phyloP scores from a whole-genome alignment of 2,329 filamentous ascomycete genomes.

The Dothistroma pini region DNA sequence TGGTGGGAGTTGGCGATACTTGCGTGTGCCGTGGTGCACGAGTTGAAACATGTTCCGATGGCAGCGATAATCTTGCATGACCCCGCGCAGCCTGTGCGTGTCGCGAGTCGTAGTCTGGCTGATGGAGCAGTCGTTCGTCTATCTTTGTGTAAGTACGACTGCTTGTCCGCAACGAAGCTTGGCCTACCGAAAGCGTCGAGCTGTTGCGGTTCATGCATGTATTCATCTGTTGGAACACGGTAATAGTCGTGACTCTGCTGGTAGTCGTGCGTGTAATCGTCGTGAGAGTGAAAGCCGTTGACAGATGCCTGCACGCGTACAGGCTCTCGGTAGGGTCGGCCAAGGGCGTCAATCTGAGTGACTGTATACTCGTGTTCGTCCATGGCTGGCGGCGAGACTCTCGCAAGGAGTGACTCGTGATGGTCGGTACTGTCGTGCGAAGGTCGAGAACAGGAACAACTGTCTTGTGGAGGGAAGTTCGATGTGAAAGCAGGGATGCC shows the following conservation, averaged over 20 bases:
- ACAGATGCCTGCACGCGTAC: conserved; percentile 1
- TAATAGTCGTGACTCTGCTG: conserved; percentile 4
- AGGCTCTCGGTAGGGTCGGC: conserved; percentile 18
- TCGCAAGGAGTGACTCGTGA: conserved; percentile 16
- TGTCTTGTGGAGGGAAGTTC: not conserved
- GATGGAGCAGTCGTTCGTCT: conserved; percentile 38
- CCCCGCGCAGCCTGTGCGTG: conserved; percentile 36
- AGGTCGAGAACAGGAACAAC: not conserved
- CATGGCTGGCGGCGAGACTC: conserved; percentile 9
- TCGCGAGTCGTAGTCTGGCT: conserved; percentile 32
- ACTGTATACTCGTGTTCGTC: conserved; percentile 23
- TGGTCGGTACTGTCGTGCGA: not conserved
- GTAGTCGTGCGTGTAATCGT: conserved; percentile 7
- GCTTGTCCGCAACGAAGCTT: not conserved
- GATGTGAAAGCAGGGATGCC: not conserved
- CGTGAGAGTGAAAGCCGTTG: conserved; percentile 10
- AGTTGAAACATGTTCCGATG: not conserved
- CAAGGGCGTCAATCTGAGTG: conserved; percentile 29
- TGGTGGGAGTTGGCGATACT: not conserved
- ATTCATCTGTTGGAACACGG: conserved; percentile 9
- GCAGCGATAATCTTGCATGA: conserved; percentile 38
- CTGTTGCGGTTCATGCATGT: conserved; percentile 15
- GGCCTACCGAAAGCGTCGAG: conserved; percentile 50
- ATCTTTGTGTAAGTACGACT: conserved; percentile 13
- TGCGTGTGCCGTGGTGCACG: not conserved